Conservation (phyloP, 495 filamentous ascomycete genomes). For the Terfezia claveryi region DNA sequence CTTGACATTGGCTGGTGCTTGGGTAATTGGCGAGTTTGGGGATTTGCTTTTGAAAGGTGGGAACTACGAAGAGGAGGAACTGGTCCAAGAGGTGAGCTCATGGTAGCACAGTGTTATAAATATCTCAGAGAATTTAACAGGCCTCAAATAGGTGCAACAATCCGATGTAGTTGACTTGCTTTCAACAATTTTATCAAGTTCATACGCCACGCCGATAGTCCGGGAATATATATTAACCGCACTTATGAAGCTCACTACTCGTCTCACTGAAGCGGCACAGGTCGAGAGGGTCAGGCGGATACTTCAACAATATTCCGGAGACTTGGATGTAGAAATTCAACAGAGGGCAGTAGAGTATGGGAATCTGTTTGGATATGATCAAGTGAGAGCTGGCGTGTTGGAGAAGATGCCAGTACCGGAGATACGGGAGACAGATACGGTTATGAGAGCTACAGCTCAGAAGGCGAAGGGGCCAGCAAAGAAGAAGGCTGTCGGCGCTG, state of each 20-base stretch:
- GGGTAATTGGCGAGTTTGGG: conserved; percentile 95
- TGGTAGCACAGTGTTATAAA: background rate
- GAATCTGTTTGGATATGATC: conserved; percentile 75
- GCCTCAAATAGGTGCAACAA: conserved; percentile 39
- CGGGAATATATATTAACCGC: conserved; percentile 91
- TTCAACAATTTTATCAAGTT: conserved; percentile 74
- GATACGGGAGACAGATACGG: conserved; percentile 79
- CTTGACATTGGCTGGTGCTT: conserved; percentile 78
- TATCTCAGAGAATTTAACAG: background rate
- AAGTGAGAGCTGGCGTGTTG: conserved; percentile 70
- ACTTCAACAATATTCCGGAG: conserved; percentile 49
- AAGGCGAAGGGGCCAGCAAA: conserved; percentile 59
- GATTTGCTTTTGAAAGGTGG: conserved; percentile 72
- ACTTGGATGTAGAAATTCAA: conserved; percentile 84
- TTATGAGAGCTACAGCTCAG: conserved; percentile 57
- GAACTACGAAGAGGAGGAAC: conserved; percentile 84
- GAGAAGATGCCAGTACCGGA: conserved; percentile 96
- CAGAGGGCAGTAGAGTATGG: conserved; percentile 87
- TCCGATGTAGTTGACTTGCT: conserved; percentile 81
- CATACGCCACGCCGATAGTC: conserved; percentile 68
- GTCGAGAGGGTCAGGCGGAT: conserved; percentile 64
- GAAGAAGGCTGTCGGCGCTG: conserved; percentile 43
- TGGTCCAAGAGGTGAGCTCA: conserved; percentile 40
- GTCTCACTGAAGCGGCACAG: conserved; percentile 60
- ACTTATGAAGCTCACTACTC: conserved; percentile 82